phyloP scores from a whole-genome alignment of 2,329 filamentous ascomycete genomes.

The Cytospora mali region DNA sequence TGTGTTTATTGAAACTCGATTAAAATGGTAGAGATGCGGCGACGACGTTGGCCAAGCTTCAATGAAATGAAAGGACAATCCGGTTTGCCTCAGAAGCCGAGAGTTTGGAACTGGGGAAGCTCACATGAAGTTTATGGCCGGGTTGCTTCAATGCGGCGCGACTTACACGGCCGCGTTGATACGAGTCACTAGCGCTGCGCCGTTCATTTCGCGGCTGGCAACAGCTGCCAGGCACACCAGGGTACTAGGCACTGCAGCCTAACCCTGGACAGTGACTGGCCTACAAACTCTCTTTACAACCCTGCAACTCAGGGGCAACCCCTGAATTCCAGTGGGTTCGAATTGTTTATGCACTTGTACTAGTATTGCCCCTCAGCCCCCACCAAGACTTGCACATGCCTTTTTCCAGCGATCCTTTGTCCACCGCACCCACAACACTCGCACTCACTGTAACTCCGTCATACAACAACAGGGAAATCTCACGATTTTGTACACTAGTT shows the following conservation, averaged over 20 bases:
- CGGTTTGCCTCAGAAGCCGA: background rate
- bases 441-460: slow-evolving; percentile 5
- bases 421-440: background rate
- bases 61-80: background rate
- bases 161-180: slow-evolving; percentile 12
- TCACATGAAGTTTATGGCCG: background rate
- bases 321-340: slow-evolving; percentile 14
- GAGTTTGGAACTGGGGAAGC: background rate
- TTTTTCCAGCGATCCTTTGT: slow-evolving; percentile 14
- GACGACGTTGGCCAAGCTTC: background rate
- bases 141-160: background rate
- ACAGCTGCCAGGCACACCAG: slow-evolving; percentile 14
- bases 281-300: background rate
- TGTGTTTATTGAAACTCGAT: background rate
- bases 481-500: slow-evolving; percentile 9
- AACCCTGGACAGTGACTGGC: background rate
- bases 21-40: background rate
- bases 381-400: slow-evolving; percentile 17
- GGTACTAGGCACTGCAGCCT: too few species aligned
- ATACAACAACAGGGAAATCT: background rate
- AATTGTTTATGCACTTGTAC: slow-evolving; percentile 12
- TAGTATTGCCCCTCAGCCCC: slow-evolving; percentile 26
- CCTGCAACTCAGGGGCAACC: slow-evolving; percentile 22
- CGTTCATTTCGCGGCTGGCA: slow-evolving; percentile 15
- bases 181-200: background rate